Evolutionary conservation across 2,329 filamentous ascomycete genomes (phyloP).

Genomic region (Beauveria sp.): DNA sequence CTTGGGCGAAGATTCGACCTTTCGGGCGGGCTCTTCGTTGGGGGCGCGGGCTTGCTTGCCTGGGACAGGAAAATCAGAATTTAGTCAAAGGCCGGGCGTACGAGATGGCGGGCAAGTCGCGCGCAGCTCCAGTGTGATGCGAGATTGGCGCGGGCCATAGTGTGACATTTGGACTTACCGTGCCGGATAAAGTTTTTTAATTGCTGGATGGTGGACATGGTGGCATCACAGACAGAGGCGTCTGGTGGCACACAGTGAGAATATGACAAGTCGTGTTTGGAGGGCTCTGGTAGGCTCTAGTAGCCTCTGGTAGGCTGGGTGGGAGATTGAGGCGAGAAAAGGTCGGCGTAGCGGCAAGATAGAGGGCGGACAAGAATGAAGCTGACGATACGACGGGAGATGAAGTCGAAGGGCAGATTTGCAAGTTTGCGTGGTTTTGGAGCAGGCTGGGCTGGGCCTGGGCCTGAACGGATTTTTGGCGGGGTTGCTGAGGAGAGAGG

Average conservation of each 20-base stretch:
- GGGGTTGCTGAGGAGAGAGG: slow-evolving; percentile 1
- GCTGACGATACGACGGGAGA: not conserved
- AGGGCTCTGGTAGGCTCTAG: not conserved
- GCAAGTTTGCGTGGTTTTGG: slow-evolving; percentile 7
- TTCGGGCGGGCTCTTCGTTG: slow-evolving; percentile 41
- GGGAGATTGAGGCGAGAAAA: not conserved
- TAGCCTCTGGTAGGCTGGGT: not conserved
- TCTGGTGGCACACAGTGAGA: not conserved
- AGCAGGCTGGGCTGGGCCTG: slow-evolving; percentile 4
- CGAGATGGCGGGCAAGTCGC: not conserved
- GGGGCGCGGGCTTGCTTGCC: slow-evolving; percentile 79
- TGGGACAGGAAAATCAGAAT: slow-evolving; percentile 20
- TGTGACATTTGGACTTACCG: slow-evolving; percentile 39
- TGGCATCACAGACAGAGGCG: slow-evolving; percentile 4
- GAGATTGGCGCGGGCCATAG: not conserved
- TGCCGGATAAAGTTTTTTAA: slow-evolving; percentile 98
- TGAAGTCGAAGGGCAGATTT: not conserved
- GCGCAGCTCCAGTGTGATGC: not conserved
- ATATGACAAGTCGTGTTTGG: not conserved
- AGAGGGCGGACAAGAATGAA: not conserved
- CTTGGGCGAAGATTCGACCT: slow-evolving; percentile 43
- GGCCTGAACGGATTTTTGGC: slow-evolving; percentile 7
- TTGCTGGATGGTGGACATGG: slow-evolving; percentile 76
- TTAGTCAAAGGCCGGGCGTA: not conserved
- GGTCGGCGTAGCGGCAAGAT: not conserved